Base-by-base conservation (phyloP, 441 rosid genomes). In the Croton setiger region DNA sequence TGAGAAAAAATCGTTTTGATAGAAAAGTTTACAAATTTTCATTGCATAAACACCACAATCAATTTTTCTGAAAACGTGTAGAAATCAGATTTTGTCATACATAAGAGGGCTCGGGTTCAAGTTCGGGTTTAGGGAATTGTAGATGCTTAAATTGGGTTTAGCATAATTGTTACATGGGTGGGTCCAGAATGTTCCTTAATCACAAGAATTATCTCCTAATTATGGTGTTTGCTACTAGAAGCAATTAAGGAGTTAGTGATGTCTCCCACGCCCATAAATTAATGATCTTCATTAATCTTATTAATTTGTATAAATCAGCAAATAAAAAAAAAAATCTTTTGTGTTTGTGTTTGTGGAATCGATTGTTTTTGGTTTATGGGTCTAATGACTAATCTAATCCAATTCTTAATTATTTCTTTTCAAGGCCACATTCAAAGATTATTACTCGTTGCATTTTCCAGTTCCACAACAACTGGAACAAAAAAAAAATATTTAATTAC, bases 201-300 rank as follows among this genome's bases (percentile, higher is more conserved):
- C 70, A 66, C 69, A 17, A 70, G 36, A 73, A 77, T 75, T 75
- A 66, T 77, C 76, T 75, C 55, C 37, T 71, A 77, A 77, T 77
- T 61, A 82, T 82, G 74, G 20, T 68, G 17, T 65, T 48, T 64
- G 75, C 35, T 64, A 61, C 77, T 79, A 74, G 58, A 72, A 74
- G 82, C 81, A 63, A 69, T 74, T 58, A 35, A 59, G 67, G 67
- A 45, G 60, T 47, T 20, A 63, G 78, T 72, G 74, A 73, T 76
- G 76, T 58, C 64, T 64, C 77, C 78, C 76, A 55, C 83, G 63
- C 73, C 56, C 67, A 66, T 60, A 59, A 58, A 2, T 65, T 31
- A 59, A 17, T 41, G 7, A 64, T 27, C 33, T 55, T 1, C 31
- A 27, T 27, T 44, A 21, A 31, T 45, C 64, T 56, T 39, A 49